These are phyloP conservation scores for Stagonosporopsis tanaceti DNA, from an alignment of 2,329 filamentous ascomycete genomes.

Conservation along the genomic window DNA sequence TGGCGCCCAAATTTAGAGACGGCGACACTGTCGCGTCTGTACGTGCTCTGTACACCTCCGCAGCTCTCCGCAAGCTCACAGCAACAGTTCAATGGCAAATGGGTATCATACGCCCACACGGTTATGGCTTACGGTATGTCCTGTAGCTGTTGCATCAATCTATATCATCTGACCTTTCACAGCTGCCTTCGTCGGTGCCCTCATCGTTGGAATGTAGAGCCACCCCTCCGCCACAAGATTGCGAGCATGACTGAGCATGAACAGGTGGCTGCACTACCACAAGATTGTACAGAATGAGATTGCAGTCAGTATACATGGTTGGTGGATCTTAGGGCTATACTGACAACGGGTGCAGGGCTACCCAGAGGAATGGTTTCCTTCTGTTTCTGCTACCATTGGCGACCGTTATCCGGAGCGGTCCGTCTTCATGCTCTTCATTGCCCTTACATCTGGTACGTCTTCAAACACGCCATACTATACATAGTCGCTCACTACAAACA, in stretches of 20 bases:
- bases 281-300: conserved; percentile 99
- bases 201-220: conserved; percentile 72
- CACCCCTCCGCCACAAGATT: conserved; percentile 11
- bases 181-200: conserved; percentile 87
- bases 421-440: conserved; percentile 97
- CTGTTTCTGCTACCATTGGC: conserved; percentile 94
- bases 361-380: conserved; percentile 95
- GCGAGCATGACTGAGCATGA: conserved; percentile 32
- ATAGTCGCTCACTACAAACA: conserved; percentile 44
- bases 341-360: conserved; percentile 47
- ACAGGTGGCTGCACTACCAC: conserved; percentile 80
- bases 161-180: conserved; percentile 23
- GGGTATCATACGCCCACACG: conserved; percentile 91
- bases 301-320: conserved; percentile 61
- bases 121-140: conserved; percentile 75
- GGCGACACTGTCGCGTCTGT: conserved; percentile 69
- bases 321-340: background rate
- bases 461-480: background rate
- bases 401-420: conserved; percentile 96
- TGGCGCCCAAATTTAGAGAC: conserved; percentile 69
- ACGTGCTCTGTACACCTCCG: conserved; percentile 37
- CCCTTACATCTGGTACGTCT: conserved; percentile 80
- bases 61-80: conserved; percentile 42
- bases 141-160: background rate
- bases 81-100: conserved; percentile 78